Base-by-base conservation (phyloP, 768 basidiomycete species). In the Hericium erinaceus region DNA sequence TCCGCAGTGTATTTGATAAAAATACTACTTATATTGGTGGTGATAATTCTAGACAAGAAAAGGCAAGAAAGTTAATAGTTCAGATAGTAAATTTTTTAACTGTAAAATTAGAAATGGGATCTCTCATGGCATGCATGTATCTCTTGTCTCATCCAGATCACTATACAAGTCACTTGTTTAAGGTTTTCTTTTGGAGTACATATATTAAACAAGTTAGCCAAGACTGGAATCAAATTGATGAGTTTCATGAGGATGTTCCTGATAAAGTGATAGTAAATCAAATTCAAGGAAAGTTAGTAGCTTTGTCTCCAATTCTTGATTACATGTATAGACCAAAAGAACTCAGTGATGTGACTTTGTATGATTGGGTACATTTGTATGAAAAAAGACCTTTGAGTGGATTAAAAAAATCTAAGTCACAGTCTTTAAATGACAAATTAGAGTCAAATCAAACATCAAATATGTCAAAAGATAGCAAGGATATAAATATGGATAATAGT, bases 11-110 rank as follows among this genome's bases (percentile, higher is more conserved):
- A 10, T 67, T 70, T 59, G 39, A 61, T 3, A 67, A 55, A 48
- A 64, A 65, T 49, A 12, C 49, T 38, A 64, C 70, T 16, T 57
- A 69, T 33, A 39, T 70, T 6, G 48, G 49, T 2, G 58, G 58
- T 3, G 54, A 57, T n/a, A 18, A 1, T 13, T 18, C 20, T 39
- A 40, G 20, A 3, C 11, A 38, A 58, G 26, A 67, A 65, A 38
- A 66, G 3, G 70, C 73, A 0, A 54, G 73, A 13, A 57, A 59
- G 11, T 39, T 75, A 7, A 62, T 78, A 20, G 69, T 66, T 2
- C 67, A 73, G 57, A 71, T 77, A 5, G 70, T 71, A 0, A 77
- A 77, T 59, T 15, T 61, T 1, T 41, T 77, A 16, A 67, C 68
- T 20, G 61, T 68, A 0, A 74, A 73, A 58, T 22, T 65, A 16